These are phyloP conservation scores for Tulasnella sp. DNA, from an alignment of 768 basidiomycete species.

Conservation along the genomic window DNA sequence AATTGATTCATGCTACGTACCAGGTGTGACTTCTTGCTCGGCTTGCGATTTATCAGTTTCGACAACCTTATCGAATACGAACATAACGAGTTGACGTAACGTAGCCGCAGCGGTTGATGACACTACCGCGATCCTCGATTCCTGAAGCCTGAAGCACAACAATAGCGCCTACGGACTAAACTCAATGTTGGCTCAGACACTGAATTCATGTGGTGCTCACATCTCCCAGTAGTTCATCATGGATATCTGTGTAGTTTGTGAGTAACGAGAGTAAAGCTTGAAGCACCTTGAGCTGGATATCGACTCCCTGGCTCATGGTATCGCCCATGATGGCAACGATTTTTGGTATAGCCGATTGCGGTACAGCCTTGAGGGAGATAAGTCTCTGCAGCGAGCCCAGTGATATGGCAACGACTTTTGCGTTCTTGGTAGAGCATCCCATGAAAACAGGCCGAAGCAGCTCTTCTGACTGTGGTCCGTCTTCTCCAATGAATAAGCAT, in stretches of 20 bases:
- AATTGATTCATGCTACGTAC: no score
- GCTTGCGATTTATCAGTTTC: slow-evolving; percentile 54
- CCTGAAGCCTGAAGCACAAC: slow-evolving; percentile 92
- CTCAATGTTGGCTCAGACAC: neutral
- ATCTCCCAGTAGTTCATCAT: slow-evolving; percentile 67
- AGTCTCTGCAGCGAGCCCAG: slow-evolving; percentile 84
- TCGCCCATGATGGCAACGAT: slow-evolving; percentile 77
- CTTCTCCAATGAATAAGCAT: slow-evolving; percentile 27
- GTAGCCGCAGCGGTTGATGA: slow-evolving; percentile 96
- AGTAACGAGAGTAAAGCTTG: slow-evolving; percentile 86
- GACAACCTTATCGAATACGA: slow-evolving; percentile 89
- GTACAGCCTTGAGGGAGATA: slow-evolving; percentile 75
- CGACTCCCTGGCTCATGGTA: slow-evolving; percentile 86
- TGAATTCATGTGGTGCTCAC: slow-evolving; percentile 34
- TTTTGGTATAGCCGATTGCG: slow-evolving; percentile 58
- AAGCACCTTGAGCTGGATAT: slow-evolving; percentile 87
- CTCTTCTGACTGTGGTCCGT: slow-evolving; percentile 67
- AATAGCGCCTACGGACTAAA: slow-evolving; percentile 52
- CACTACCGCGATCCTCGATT: slow-evolving; percentile 89
- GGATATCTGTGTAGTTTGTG: slow-evolving; percentile 72
- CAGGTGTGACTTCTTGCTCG: no score
- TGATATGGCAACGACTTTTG: slow-evolving; percentile 87
- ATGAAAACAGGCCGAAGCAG: slow-evolving; percentile 81
- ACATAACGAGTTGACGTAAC: slow-evolving; percentile 91
- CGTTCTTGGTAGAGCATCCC: slow-evolving; percentile 85